A percentile compares a stretch with the other conserved stretches of the same genome.
phyloP scores from a whole-genome alignment of 1,284 basidiomycete species.

The Fomitopsis betulina region DNA sequence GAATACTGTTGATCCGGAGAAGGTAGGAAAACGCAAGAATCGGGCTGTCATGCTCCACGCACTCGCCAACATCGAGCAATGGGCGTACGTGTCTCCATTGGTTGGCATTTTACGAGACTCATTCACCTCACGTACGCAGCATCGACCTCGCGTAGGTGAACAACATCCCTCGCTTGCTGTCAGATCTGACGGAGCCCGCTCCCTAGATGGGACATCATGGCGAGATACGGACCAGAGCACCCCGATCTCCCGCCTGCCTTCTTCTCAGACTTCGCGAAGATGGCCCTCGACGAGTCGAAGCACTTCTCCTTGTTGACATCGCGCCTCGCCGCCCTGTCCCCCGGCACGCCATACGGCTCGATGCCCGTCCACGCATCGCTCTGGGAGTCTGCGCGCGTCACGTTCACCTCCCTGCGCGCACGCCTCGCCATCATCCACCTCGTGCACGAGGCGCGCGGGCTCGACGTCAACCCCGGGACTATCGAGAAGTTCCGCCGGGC shows the following conservation, averaged over 20 bases:
- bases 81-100: constrained; percentile 61
- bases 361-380: constrained; percentile 74
- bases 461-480: constrained; percentile 85
- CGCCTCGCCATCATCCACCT: constrained; percentile 87
- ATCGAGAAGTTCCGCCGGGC: constrained; percentile 74
- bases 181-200: constrained; percentile 4
- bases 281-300: constrained; percentile 86
- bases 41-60: constrained; percentile 77
- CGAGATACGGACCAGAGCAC: constrained; percentile 63
- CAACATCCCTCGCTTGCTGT: not conserved
- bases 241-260: constrained; percentile 66
- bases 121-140: constrained; percentile 27
- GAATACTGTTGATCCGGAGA: constrained; percentile 60
- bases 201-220: constrained; percentile 79
- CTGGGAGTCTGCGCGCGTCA: constrained; percentile 80
- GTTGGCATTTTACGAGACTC: not conserved
- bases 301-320: constrained; percentile 62
- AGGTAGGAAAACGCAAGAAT: constrained; percentile 61
- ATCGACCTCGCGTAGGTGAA: constrained; percentile 69
- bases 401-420: constrained; percentile 66
- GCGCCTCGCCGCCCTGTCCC: constrained; percentile 58
- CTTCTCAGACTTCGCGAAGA: constrained; percentile 77
- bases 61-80: constrained; percentile 88
- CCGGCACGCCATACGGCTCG: constrained; percentile 71
- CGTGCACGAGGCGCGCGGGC: constrained; percentile 84